A percentile compares a stretch with the other conserved stretches of the same genome.
Evolutionary conservation across 1,284 basidiomycete genomes (phyloP).

Genomic region (Phenoliferia sp.): DNA sequence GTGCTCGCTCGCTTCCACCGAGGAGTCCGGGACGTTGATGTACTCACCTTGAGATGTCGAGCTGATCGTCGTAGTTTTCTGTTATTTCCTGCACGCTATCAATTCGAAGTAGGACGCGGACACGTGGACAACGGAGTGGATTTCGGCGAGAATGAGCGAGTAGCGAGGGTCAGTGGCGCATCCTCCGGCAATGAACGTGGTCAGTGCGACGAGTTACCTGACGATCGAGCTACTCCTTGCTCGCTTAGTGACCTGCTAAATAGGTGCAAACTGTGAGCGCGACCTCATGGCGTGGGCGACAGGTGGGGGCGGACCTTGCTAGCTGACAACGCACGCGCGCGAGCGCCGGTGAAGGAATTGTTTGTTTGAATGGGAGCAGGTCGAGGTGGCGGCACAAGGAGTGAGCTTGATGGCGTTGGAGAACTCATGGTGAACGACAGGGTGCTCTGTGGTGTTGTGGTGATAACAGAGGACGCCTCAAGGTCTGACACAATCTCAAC

Average conservation of each 20-base stretch:
- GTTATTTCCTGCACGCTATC: conserved; percentile 42
- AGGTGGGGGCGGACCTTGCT: not conserved
- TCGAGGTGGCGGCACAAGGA: not conserved
- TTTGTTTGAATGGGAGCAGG: not conserved
- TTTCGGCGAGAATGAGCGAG: not conserved
- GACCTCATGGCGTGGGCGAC: not conserved
- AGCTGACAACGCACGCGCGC: not conserved
- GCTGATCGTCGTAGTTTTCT: conserved; percentile 45
- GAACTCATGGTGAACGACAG: too few relatives aligned
- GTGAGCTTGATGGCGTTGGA: too few relatives aligned
- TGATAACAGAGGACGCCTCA: too few relatives aligned
- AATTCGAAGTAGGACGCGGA: not conserved
- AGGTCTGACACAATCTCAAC: too few relatives aligned
- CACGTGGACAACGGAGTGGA: not conserved
- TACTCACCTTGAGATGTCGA: conserved; percentile 41
- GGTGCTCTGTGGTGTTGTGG: too few relatives aligned
- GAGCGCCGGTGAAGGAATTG: not conserved
- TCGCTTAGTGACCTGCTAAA: not conserved
- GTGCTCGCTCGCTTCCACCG: conserved; percentile 1
- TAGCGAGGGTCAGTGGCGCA: too few relatives aligned
- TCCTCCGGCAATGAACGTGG: too few relatives aligned
- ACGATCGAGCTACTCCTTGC: not conserved
- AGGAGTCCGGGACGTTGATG: not conserved
- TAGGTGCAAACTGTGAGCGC: not conserved
- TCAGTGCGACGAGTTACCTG: not conserved